These are phyloP conservation scores for Porphyra umbilicalis DNA, from an alignment of 31 red algal species.

Conservation along the genomic window DNA sequence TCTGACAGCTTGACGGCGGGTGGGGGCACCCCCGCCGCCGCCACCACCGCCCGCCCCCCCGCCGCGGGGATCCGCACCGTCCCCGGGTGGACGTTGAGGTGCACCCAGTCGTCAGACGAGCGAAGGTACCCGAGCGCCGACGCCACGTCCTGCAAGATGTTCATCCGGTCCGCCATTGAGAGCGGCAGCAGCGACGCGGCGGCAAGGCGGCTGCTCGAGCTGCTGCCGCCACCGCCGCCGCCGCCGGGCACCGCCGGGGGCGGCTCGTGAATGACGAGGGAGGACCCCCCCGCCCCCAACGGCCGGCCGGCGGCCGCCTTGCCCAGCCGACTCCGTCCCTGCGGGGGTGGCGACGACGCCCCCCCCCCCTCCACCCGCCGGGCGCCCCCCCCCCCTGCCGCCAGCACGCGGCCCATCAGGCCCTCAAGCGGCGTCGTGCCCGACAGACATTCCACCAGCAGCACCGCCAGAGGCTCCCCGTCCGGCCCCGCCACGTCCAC, in stretches of 20 bases:
- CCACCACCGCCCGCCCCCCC: no score
- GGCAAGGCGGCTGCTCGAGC: not conserved
- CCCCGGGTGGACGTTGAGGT: not conserved
- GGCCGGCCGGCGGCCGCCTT: no score
- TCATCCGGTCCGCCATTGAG: not conserved
- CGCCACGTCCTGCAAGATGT: not conserved
- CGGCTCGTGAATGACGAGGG: no score
- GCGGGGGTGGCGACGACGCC: no score
- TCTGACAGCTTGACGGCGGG: not conserved
- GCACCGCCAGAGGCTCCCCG: not conserved
- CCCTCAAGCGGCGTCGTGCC: not conserved
- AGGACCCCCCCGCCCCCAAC: no score
- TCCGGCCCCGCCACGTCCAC: not conserved
- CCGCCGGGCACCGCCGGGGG: no score
- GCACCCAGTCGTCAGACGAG: not conserved
- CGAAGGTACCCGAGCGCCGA: not conserved
- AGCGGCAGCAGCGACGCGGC: not conserved
- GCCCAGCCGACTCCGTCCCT: no score
- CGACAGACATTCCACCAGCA: not conserved
- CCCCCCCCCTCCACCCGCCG: no score
- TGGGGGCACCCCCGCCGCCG: no score
- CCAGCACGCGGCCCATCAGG: not conserved
- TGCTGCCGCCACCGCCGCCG: no score
- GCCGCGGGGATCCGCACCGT: not conserved
- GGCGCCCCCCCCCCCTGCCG: not conserved